Conservation (phyloP, 2,329 filamentous ascomycete species). For the Colletotrichum viniferum region DNA sequence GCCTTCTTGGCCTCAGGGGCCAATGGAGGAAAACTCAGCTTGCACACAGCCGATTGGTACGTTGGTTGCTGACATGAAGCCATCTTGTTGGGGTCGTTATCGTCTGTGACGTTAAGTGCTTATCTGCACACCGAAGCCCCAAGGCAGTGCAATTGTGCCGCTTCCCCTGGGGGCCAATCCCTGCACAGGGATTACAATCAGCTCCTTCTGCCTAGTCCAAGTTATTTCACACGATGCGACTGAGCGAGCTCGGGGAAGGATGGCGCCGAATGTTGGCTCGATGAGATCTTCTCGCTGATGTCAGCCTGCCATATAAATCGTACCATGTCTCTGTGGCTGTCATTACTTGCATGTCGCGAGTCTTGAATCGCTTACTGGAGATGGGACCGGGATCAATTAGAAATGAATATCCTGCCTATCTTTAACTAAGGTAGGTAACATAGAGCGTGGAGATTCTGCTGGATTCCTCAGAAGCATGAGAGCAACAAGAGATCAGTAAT, state of each 20-base stretch:
- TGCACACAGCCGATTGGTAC: background rate
- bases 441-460: background rate
- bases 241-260: background rate
- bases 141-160: background rate
- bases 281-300: background rate
- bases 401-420: background rate
- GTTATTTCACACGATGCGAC: background rate
- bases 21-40: background rate
- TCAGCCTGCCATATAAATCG: background rate
- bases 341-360: background rate
- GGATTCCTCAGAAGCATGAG: background rate
- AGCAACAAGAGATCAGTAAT: background rate
- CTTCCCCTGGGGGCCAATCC: background rate
- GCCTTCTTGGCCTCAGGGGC: background rate
- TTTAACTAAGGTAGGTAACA: background rate
- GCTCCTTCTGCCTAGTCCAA: background rate
- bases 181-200: background rate
- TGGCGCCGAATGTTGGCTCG: background rate
- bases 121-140: background rate
- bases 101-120: background rate
- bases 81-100: background rate
- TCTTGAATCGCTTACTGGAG: background rate
- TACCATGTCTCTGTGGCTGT: background rate
- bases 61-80: background rate
- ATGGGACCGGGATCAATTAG: background rate